Evolutionary conservation across 345 rosid species (phyloP), one percentile per base, ranked within the genome.

Genomic region (Sonneratia alba): DNA sequence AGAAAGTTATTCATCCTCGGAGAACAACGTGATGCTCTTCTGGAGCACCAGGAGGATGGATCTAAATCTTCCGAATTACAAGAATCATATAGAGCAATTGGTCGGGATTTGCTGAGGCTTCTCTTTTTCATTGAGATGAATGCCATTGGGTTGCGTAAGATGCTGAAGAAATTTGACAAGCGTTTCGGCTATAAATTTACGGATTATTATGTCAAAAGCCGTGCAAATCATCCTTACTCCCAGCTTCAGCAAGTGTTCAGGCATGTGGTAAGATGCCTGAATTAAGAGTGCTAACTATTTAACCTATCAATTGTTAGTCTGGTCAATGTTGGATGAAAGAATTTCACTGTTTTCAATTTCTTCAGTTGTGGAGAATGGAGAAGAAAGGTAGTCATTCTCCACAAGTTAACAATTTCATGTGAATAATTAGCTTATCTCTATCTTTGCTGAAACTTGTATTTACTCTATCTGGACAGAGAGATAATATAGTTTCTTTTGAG

Each of bases 171-270:
- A 85, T 89, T 96, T 48, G 98, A 96, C 79, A 96, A 96, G 80
- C 89, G 99, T 57, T 88, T 96, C 79, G 96, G 91, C 69, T 92
- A 89, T 84, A 85, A 91, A 84, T 96, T 96, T 83, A 88, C 95
- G 2, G 86, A 96, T 82, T 89, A 88, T 75, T 92, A 92, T 74
- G 96, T 96, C 71, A 96, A 91, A 78, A 92, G 95, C 51, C 96
- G 99, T n/a, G 96, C 98, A 38, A 85, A 92, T 83, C 99, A 96
- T 87, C 99, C 99, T 55, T 96, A 92, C 82, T 92, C 99, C 24
- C 96, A 91, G 87, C 87, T 96, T 74, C 99, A 87, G 73, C 99
- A 92, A 91, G 99, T 96, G 53, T 92, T 88, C 79, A 96, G 89
- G 86, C 99, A 96, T 74, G 98, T 96, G 98, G 99, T 95, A 92